These are phyloP conservation scores for Suillus americanus DNA, from an alignment of 768 basidiomycete species.

Conservation along the genomic window DNA sequence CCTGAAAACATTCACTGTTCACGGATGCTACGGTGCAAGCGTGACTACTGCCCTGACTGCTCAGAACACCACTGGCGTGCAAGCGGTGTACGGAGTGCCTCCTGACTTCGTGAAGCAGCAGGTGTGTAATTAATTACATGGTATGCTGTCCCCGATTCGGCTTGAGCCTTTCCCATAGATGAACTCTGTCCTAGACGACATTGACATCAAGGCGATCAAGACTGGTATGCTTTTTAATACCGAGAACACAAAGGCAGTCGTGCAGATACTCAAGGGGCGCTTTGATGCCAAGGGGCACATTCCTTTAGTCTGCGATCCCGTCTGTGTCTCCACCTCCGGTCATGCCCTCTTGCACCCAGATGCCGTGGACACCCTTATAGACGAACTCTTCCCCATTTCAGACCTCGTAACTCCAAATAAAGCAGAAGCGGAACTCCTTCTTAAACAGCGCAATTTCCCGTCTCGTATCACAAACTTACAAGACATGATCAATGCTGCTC, in stretches of 20 bases:
- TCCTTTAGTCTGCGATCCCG: constrained; percentile 81
- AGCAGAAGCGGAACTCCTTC: constrained; percentile 71
- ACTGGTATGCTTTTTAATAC: constrained; percentile 85
- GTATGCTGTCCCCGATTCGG: not conserved
- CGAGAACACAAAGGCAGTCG: constrained; percentile 50
- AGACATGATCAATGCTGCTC: constrained; percentile 62
- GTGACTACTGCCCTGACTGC: constrained; percentile 86
- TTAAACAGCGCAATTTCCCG: constrained; percentile 36
- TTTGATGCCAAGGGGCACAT: constrained; percentile 37
- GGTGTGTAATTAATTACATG: constrained; percentile 37
- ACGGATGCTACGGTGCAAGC: constrained; percentile 76
- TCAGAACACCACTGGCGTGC: constrained; percentile 86
- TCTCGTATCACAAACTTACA: constrained; percentile 43
- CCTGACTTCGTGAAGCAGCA: constrained; percentile 75
- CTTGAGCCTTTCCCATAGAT: constrained; percentile 45
- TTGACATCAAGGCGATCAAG: constrained; percentile 73
- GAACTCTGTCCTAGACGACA: constrained; percentile 66
- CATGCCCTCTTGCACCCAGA: constrained; percentile 70
- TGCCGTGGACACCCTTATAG: constrained; percentile 59
- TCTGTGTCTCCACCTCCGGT: constrained; percentile 89
- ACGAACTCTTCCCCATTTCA: constrained; percentile 69
- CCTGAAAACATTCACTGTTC: constrained; percentile 79
- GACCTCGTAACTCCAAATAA: constrained; percentile 84
- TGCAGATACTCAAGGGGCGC: constrained; percentile 45
- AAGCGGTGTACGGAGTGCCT: constrained; percentile 66